Evolutionary conservation across 2,329 filamentous ascomycete species (phyloP).

Genomic region (Cercospora sp.): DNA sequence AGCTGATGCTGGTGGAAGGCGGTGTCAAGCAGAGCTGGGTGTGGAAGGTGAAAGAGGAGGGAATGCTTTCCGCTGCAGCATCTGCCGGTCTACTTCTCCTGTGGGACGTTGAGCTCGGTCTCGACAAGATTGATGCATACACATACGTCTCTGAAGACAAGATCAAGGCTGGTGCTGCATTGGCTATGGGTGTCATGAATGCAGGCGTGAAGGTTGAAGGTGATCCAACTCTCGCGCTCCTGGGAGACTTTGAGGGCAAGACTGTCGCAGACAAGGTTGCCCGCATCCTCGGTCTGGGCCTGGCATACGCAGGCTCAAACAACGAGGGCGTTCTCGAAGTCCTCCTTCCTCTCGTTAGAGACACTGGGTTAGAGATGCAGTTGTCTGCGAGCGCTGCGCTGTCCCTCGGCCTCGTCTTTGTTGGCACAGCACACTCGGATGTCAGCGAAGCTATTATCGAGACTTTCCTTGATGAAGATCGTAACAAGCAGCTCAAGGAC

Average conservation of each 20-base stretch:
- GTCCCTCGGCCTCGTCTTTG: conserved; percentile 84
- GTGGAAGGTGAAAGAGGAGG: conserved; percentile 98
- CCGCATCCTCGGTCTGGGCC: conserved; percentile 91
- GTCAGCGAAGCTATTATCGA: conserved; percentile 90
- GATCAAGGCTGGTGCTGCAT: conserved; percentile 86
- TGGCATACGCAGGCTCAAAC: conserved; percentile 92
- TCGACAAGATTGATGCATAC: conserved; percentile 94
- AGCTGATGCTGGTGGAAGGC: conserved; percentile 92
- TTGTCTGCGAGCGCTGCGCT: conserved; percentile 94
- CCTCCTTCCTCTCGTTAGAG: conserved; percentile 82
- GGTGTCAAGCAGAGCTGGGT: conserved; percentile 87
- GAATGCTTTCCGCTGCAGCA: conserved; percentile 94
- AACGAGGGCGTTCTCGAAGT: conserved; percentile 84
- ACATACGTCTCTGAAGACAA: conserved; percentile 80
- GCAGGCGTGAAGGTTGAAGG: conserved; percentile 86
- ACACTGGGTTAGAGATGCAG: conserved; percentile 86
- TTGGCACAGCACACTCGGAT: conserved; percentile 87
- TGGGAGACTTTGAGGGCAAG: conserved; percentile 79
- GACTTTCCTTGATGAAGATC: conserved; percentile 90
- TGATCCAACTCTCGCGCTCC: conserved; percentile 83
- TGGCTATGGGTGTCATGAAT: conserved; percentile 95
- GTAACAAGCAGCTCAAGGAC: conserved; percentile 86
- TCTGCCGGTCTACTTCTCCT: conserved; percentile 88
- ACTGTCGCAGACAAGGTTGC: conserved; percentile 76
- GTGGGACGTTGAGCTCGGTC: conserved; percentile 89